These are phyloP conservation scores for Pichia kluyveri DNA, from an alignment of 805 yeast genomes.

Conservation along the genomic window DNA sequence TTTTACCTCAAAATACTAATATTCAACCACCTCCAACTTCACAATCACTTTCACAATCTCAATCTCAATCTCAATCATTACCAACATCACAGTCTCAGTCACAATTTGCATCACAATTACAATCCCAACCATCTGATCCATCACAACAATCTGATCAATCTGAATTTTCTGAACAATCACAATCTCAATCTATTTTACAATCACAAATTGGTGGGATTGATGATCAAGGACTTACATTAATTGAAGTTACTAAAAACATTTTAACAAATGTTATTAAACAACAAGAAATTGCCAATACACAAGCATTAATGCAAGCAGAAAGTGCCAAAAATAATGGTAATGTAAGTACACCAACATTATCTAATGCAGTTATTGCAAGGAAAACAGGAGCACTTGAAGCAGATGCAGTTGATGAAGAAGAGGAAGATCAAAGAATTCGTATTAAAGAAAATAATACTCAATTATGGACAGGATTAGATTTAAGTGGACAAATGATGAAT, in stretches of 20 bases:
- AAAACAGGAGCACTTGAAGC: constrained; percentile 22
- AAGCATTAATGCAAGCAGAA: constrained; percentile 13
- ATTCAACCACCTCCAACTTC: too few relatives aligned
- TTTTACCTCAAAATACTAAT: constrained; percentile 25
- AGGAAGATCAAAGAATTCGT: constrained; percentile 58
- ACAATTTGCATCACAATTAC: constrained; percentile 12
- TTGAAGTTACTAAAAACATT: constrained; percentile 32
- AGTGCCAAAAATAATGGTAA: constrained; percentile 18
- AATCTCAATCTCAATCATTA: background rate
- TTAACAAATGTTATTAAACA: constrained; percentile 24
- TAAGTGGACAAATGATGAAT: constrained; percentile 80
- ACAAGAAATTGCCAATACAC: constrained; percentile 10
- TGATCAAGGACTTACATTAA: constrained; percentile 21
- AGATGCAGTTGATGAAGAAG: constrained; percentile 43
- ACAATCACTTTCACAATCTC: background rate
- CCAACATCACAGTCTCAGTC: background rate
- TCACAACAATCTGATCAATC: too few relatives aligned
- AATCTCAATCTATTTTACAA: background rate
- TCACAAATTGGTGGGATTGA: constrained; percentile 4
- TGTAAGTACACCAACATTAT: constrained; percentile 31
- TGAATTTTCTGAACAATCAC: background rate
- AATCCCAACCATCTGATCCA: constrained; percentile 16
- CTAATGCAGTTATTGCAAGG: constrained; percentile 26
- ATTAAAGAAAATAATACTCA: constrained; percentile 58
- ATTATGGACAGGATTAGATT: constrained; percentile 89